These are phyloP conservation scores for Clavulina sp. DNA, from an alignment of 768 basidiomycete species.

Conservation along the genomic window DNA sequence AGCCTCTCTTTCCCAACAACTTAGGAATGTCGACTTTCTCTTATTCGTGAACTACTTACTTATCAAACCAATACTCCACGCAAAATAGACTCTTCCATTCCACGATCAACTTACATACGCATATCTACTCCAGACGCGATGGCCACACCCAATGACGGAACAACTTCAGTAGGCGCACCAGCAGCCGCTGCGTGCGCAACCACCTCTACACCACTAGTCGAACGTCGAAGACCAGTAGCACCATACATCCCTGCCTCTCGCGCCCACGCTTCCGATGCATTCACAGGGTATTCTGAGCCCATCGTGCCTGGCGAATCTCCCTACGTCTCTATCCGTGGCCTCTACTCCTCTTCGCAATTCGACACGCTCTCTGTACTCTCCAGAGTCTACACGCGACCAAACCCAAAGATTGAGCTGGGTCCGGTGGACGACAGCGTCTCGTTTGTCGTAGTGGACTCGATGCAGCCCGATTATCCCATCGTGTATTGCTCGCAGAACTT, in stretches of 20 bases:
- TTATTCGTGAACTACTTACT: too few species aligned
- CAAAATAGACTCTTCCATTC: too few species aligned
- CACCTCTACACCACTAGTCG: too few species aligned
- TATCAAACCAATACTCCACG: too few species aligned
- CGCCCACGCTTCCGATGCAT: not conserved
- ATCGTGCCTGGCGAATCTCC: not conserved
- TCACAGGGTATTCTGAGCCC: slow-evolving; percentile 1
- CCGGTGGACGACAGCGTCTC: slow-evolving; percentile 84
- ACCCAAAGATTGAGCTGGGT: slow-evolving; percentile 63
- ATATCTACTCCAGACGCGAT: too few species aligned
- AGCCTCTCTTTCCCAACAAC: too few species aligned
- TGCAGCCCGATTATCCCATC: slow-evolving; percentile 67
- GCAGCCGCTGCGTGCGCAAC: too few species aligned
- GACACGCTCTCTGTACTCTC: slow-evolving; percentile 72
- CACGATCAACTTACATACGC: too few species aligned
- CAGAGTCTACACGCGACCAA: slow-evolving; percentile 53
- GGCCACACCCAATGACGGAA: too few species aligned
- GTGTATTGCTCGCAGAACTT: slow-evolving; percentile 85
- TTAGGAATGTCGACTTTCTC: too few species aligned
- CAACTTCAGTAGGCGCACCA: too few species aligned
- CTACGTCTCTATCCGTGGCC: slow-evolving; percentile 9
- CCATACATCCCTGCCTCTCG: not conserved
- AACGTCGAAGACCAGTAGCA: not conserved
- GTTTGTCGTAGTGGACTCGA: slow-evolving; percentile 81
- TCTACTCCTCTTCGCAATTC: slow-evolving; percentile 85